Base-by-base conservation (phyloP, 2,329 filamentous ascomycete genomes). In the Trichoderma sp. region DNA sequence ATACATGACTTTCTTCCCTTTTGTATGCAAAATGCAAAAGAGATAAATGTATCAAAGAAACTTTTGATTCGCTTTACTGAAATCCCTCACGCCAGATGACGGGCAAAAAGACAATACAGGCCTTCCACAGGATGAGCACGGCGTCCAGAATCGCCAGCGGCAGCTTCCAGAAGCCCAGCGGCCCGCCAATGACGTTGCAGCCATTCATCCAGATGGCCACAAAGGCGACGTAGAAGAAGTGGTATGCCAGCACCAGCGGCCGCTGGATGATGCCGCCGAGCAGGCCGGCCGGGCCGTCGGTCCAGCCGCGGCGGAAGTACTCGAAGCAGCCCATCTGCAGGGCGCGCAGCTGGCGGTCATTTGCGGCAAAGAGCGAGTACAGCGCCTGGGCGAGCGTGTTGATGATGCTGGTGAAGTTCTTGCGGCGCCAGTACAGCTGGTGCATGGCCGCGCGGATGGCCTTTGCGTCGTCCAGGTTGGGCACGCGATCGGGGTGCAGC, bases 341-440 rank as follows among this genome's bases (percentile, higher is more conserved):
- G 66, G 91, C 89, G 72, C 87, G 88, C 64, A 98, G 88, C 76
- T 94, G 87, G 55, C 84, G 81, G 79, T 92, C 91, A 77, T 96
- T 85, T 63, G 95, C 96, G 18, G 95, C 93, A 78, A 98, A 99
- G 14, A 99, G 87, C 37, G 87, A 85, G 82, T 99, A 99, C 1
- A 99, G 86, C 0, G 96, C 94, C 83, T 96, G 92, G 1, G 96
- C 95, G n/a, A 99, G 89, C 74, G 98, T 97, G 80, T 99, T 99
- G 85, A 99, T 96, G 74, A 97, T 94, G 65, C 89, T 89, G 0
- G 92, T 93, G 60, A 94, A 84, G 72, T 85, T 83, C 83, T 98
- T 98, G 75, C 96, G 89, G 73, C 85, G 84, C 92, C 93, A 97
- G 85, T 98, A 94, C 82, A 98, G 96, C 18, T 83, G 79, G 14